Base-by-base conservation (phyloP, 495 filamentous ascomycete genomes). In the Hypoxylon perforatum region DNA sequence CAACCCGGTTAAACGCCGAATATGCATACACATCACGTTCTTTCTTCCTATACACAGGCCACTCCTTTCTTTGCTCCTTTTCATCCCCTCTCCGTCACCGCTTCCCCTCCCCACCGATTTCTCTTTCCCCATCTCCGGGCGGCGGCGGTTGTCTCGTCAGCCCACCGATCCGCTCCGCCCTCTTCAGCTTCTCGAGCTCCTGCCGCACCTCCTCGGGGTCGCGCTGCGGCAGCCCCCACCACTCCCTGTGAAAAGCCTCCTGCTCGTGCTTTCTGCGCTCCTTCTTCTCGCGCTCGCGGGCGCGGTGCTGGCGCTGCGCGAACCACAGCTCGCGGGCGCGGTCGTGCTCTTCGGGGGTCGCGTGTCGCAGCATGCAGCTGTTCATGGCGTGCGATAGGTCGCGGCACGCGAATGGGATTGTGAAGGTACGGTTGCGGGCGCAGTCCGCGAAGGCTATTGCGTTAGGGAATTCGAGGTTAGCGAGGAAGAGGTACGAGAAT, bases 271-370 rank as follows among this genome's bases (percentile, higher is more conserved):
- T 81, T 49, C 80, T 76, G 57, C 73, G 78, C 54, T 85, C 81
- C 49, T 90, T 89, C 53, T 82, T 80, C 75, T 91, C 88, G 48
- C 84, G 75, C 79, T 87, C 84, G 38, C 78, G 77, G 51, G 84
- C 81, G 69, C 93, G 83, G 78, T 92, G 85, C 65, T 89, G 82
- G 63, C 86, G 84, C 45, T 81, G 83, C 45, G 86, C 84, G 73
- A 98, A 97, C 96, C 95, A 99, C 72, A 98, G 92, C 74, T 96
- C 92, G 25, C 95, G 83, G 65, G 95, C 95, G 15, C 86, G 87
- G 78, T 99, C 95, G 73, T 93, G 86, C 77, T 97, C 91, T 55
- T 87, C 88, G 52, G 85, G 90, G 39, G 90, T 95, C 15, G 94
- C 93, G 78, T 96, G 89, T 38, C 81, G 71, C 53, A 93, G 76